Conservation (phyloP, 805 yeast genomes). For the Saccharomyces cerevisiae region DNA sequence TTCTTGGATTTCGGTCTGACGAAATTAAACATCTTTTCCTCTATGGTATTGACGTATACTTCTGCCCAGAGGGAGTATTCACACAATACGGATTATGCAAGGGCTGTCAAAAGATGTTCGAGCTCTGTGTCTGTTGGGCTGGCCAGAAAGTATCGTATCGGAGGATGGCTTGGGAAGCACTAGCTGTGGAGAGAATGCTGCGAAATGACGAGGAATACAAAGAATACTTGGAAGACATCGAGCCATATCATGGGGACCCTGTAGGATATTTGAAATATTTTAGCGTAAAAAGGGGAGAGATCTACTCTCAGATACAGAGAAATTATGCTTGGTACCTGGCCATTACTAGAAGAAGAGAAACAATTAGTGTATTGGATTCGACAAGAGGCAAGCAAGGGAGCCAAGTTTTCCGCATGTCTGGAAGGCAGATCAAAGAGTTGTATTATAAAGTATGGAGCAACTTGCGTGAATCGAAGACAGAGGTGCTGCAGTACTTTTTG, state of each 20-base stretch:
- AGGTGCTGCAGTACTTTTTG: constrained; percentile 1
- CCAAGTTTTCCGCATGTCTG: constrained; percentile 1
- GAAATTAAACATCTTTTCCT: constrained; percentile 1
- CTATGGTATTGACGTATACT: background rate
- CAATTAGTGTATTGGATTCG: constrained; percentile 1
- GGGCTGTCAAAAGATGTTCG: background rate
- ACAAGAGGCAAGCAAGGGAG: background rate
- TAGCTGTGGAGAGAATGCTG: too few relatives aligned
- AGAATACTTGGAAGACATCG: constrained; percentile 1
- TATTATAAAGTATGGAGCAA: constrained; percentile 1
- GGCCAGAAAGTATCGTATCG: constrained; percentile 1
- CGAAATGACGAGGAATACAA: background rate
- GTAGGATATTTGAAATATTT: background rate
- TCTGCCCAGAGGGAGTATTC: too few relatives aligned
- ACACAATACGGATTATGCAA: too few relatives aligned
- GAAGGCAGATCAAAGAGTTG: background rate
- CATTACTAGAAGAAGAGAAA: constrained; percentile 1
- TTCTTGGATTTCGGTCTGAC: constrained; percentile 1
- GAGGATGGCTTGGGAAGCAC: background rate
- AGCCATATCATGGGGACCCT: background rate
- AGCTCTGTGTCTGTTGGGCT: constrained; percentile 1
- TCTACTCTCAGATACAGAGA: background rate
- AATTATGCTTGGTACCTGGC: constrained; percentile 1
- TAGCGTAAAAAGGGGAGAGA: background rate
- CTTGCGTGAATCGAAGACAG: background rate